phyloP scores from a whole-genome alignment of 2,329 filamentous ascomycete species.

The Alternaria ethzedia region DNA sequence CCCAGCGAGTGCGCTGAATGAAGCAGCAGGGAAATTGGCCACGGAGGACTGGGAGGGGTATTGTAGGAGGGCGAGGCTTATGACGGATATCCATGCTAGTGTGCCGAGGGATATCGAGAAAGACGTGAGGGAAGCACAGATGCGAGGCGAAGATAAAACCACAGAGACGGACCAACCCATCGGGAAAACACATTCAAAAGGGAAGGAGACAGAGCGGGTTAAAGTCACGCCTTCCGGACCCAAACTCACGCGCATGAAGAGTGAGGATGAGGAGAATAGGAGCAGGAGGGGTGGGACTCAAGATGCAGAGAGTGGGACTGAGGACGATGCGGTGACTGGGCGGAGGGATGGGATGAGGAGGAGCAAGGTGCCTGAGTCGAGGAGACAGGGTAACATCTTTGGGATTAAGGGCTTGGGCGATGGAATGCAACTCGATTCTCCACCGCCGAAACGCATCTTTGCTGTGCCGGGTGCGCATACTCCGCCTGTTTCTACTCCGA shows the following conservation, averaged over 20 bases:
- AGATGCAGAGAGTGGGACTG: constrained; percentile 39
- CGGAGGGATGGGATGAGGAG: constrained; percentile 27
- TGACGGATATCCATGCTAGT: constrained; percentile 65
- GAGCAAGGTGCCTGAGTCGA: not conserved
- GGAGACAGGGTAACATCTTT: constrained; percentile 35
- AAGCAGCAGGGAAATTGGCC: constrained; percentile 64
- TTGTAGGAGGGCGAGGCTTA: constrained; percentile 63
- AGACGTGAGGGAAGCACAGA: constrained; percentile 61
- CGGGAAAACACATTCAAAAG: constrained; percentile 22
- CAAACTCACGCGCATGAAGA: constrained; percentile 25
- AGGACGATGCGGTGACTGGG: constrained; percentile 47
- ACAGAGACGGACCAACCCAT: constrained; percentile 16
- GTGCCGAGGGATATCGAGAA: constrained; percentile 55
- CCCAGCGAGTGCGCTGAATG: constrained; percentile 68
- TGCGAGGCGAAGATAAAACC: constrained; percentile 58
- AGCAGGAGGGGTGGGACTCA: constrained; percentile 25
- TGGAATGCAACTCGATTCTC: not conserved
- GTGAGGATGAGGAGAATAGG: constrained; percentile 43
- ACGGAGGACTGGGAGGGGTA: constrained; percentile 64
- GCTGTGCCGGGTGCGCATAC: not conserved
- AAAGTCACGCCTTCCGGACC: constrained; percentile 23
- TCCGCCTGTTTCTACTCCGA: not conserved
- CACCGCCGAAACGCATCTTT: constrained; percentile 22
- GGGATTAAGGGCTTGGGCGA: constrained; percentile 36
- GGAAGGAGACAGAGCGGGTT: constrained; percentile 32